A percentile compares a stretch with the other conserved stretches of the same genome.
These are phyloP conservation scores for Benincasa hispida DNA, from an alignment of 306 rosid species.

Conservation along the genomic window DNA sequence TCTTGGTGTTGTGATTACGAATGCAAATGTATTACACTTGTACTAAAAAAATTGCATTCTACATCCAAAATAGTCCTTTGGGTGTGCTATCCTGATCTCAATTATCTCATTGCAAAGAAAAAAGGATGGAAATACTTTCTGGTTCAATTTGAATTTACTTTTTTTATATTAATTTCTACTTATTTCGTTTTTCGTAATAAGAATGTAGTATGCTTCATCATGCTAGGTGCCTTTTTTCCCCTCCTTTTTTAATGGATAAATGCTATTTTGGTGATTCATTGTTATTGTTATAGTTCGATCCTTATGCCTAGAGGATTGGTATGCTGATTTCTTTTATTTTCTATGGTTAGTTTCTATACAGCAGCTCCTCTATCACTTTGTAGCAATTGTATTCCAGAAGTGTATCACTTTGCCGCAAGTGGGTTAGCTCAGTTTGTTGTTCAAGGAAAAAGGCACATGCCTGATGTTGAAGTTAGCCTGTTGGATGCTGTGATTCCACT, in stretches of 20 bases:
- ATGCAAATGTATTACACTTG: no score
- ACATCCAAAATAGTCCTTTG: no score
- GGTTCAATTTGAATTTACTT: neutral
- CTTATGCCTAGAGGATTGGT: neutral
- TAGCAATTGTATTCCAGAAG: conserved; percentile 46
- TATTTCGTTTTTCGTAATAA: neutral
- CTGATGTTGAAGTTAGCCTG: conserved; percentile 30
- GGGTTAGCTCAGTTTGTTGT: conserved; percentile 50
- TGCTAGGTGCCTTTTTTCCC: neutral
- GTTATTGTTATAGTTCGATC: neutral
- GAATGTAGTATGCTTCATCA: neutral
- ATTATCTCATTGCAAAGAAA: no score
- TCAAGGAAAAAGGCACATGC: conserved; percentile 55
- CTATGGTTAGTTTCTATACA: conserved; percentile 60
- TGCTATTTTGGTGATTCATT: neutral
- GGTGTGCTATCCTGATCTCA: no score
- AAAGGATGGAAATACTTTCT: neutral
- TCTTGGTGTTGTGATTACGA: neutral
- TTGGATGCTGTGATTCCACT: conserved; percentile 47
- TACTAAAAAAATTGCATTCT: no score
- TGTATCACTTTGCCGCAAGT: conserved; percentile 28
- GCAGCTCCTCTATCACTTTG: conserved; percentile 86
- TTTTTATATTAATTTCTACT: neutral
- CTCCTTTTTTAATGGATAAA: no score
- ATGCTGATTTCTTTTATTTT: conserved; percentile 24